phyloP scores from a whole-genome alignment of 2,329 filamentous ascomycete genomes.

The Calonectria henricotiae region DNA sequence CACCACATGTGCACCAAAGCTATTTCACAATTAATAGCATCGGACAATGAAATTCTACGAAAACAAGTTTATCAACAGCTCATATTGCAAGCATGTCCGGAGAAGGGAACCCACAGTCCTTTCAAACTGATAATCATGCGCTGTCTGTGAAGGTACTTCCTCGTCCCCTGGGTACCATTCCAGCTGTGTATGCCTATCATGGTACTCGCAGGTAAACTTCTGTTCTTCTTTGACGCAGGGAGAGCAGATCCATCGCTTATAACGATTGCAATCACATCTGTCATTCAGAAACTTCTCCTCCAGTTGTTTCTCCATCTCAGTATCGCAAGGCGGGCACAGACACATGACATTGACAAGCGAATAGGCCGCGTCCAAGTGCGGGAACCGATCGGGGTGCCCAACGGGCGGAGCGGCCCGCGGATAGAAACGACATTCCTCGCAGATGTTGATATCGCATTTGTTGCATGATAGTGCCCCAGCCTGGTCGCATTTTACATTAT shows the following conservation, averaged over 20 bases:
- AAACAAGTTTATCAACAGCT: neutral
- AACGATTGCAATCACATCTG: conserved; percentile 42
- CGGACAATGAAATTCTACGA: too few relatives aligned
- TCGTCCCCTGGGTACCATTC: conserved; percentile 4
- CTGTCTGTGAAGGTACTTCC: conserved; percentile 14
- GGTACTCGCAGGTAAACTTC: accelerated
- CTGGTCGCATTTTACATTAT: conserved; percentile 39
- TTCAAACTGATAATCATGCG: conserved; percentile 16
- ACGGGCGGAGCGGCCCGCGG: conserved; percentile 24
- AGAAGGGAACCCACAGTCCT: conserved; percentile 13
- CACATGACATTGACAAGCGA: conserved; percentile 37
- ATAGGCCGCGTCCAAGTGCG: conserved; percentile 21
- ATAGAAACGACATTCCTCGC: conserved; percentile 45
- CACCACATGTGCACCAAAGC: conserved; percentile 44
- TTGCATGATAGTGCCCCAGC: conserved; percentile 36
- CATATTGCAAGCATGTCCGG: neutral
- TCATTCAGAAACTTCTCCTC: conserved; percentile 17
- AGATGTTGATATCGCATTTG: conserved; percentile 44
- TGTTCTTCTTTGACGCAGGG: neutral
- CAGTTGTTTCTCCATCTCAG: conserved; percentile 4
- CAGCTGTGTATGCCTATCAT: neutral
- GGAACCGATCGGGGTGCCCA: conserved; percentile 24
- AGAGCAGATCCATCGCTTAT: conserved; percentile 39
- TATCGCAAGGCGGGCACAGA: conserved; percentile 37
- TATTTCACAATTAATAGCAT: neutral